phyloP scores from a whole-genome alignment of 2,329 filamentous ascomycete genomes.

The Penicillium fuscoglaucum region DNA sequence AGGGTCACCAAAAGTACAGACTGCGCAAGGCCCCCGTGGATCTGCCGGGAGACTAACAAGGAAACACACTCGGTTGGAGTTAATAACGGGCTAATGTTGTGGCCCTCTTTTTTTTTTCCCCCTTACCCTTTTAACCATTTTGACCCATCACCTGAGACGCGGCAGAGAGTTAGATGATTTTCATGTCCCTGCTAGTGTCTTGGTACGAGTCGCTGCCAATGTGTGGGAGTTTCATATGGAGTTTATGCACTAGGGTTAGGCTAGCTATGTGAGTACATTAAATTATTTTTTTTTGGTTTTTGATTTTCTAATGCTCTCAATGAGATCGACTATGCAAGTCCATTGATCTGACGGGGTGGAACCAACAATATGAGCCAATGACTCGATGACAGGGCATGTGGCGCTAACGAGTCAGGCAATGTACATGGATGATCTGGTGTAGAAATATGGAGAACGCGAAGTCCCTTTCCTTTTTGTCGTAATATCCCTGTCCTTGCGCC shows the following conservation, averaged over 20 bases:
- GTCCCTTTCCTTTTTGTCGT: neutral
- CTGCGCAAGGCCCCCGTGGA: slow-evolving; percentile 16
- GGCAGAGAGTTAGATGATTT: slow-evolving; percentile 12
- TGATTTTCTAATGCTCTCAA: neutral
- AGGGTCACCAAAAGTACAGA: slow-evolving; percentile 14
- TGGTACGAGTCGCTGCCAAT: neutral
- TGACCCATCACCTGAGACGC: slow-evolving; percentile 23
- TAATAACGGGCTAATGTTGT: neutral
- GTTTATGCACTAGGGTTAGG: neutral
- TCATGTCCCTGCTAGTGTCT: slow-evolving; percentile 21
- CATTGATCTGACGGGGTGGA: slow-evolving; percentile 5
- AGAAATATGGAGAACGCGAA: neutral
- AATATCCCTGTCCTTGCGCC: neutral
- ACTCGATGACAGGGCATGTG: slow-evolving; percentile 4
- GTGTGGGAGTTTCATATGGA: neutral
- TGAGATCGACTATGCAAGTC: slow-evolving; percentile 8
- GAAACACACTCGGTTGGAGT: slow-evolving; percentile 14
- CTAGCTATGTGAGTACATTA: neutral
- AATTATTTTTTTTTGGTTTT: neutral
- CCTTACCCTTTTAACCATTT: slow-evolving; percentile 14
- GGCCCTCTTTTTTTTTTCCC: neutral
- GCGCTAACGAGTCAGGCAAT: slow-evolving; percentile 6
- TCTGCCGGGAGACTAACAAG: slow-evolving; percentile 25
- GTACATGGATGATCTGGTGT: slow-evolving; percentile 3
- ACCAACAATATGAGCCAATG: slow-evolving; percentile 4